Percentiles rank a stretch among this genome's conserved stretches.
Conservation (phyloP, 2,329 filamentous ascomycete genomes). For the Fusarium sp. region DNA sequence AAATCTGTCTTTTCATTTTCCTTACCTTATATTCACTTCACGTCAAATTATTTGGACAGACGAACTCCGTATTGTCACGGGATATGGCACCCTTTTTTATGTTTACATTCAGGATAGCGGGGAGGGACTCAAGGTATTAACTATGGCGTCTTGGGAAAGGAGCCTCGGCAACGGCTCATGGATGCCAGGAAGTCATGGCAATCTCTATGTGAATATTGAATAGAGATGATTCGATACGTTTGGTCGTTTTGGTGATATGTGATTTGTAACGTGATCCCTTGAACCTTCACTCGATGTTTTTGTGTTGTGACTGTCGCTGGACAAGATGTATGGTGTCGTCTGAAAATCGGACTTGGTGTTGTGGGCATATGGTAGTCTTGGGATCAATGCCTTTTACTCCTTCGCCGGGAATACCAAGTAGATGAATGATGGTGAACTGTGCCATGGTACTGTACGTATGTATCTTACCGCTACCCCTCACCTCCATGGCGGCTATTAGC, state of each 20-base stretch:
- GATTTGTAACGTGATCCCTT: not conserved
- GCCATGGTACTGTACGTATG: not conserved
- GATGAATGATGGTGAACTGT: not conserved
- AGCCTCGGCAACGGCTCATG: conserved; percentile 45
- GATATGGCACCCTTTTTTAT: conserved; percentile 42
- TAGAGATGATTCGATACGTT: conserved; percentile 43
- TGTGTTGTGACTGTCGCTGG: not conserved
- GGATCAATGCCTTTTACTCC: not conserved
- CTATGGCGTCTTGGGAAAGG: conserved; percentile 47
- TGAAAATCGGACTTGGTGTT: not conserved
- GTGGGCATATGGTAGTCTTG: not conserved
- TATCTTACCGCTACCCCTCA: conserved; percentile 13
- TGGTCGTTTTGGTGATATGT: conserved; percentile 2
- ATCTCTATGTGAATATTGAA: conserved; percentile 44
- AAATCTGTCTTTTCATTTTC: conserved; percentile 27
- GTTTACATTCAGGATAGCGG: conserved; percentile 37
- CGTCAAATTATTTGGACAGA: conserved; percentile 43
- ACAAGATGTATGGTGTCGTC: not conserved
- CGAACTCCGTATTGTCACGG: conserved; percentile 34
- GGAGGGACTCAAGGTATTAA: conserved; percentile 42
- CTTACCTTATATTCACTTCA: conserved; percentile 36
- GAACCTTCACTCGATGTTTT: not conserved
- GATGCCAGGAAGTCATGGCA: conserved; percentile 44
- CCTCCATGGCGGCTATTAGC: not conserved
- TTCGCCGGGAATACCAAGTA: not conserved